Conservation (phyloP, 208 protist genomes). For the Wallacemonas sp. region DNA sequence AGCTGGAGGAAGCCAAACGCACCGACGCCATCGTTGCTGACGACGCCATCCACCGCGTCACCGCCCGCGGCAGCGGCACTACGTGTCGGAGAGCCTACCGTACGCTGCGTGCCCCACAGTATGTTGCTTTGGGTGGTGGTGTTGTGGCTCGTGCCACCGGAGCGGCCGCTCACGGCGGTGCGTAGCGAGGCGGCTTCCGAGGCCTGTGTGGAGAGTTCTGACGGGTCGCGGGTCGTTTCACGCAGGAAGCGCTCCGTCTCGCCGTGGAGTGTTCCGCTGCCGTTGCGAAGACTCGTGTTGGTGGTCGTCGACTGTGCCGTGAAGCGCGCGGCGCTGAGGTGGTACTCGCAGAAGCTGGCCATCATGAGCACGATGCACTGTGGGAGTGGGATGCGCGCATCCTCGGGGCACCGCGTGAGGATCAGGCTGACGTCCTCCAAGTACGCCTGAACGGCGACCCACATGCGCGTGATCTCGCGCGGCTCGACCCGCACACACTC, state of each 20-base stretch:
- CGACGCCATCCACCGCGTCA: neutral
- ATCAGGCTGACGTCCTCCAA: conserved; percentile 58
- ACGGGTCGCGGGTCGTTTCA: conserved; percentile 56
- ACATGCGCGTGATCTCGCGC: conserved; percentile 70
- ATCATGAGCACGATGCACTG: conserved; percentile 53
- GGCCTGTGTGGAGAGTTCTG: conserved; percentile 46
- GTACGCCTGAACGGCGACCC: conserved; percentile 79
- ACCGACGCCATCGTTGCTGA: neutral
- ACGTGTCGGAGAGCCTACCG: no score
- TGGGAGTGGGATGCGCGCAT: conserved; percentile 52
- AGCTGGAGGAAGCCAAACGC: neutral
- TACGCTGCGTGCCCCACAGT: no score
- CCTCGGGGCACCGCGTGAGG: conserved; percentile 44
- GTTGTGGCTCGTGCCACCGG: no score
- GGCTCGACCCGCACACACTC: conserved; percentile 49
- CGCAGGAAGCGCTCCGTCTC: conserved; percentile 82
- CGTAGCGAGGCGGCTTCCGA: neutral
- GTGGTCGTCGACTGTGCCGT: conserved; percentile 35
- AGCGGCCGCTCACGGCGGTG: no score
- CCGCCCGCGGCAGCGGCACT: no score
- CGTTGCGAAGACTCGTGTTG: conserved; percentile 34
- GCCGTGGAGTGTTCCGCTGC: conserved; percentile 22
- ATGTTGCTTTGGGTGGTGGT: no score
- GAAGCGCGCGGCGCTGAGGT: conserved; percentile 51
- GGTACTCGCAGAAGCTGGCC: conserved; percentile 69